Evolutionary conservation across 805 yeast species (phyloP), one percentile per base, ranked within the genome.

Genomic region (Kodamaea jinghongensis): DNA sequence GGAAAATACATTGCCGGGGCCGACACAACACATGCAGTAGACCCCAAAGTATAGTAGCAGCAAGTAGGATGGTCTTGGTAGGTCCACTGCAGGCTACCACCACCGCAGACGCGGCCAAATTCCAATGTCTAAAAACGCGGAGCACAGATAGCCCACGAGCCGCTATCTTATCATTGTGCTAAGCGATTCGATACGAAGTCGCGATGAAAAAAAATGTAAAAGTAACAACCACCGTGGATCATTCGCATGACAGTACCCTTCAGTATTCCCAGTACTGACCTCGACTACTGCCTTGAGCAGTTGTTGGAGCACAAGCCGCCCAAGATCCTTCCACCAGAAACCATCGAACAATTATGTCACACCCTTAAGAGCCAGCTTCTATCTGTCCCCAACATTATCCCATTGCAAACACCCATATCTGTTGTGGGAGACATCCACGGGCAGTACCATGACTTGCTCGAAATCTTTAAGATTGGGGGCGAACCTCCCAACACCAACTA

Each of bases 371-470:
- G 89, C 41, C 77, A 85, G 44, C 71, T 93, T 36, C 71, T 90
- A 13, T 66, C 72, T 28, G 96, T 87, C 49, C 83, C 95, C 44
- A 93, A 93, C 56, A 95, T 93, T 27, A 87, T 91, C 36, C 84
- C 87, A 31, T 70, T 93, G 6, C 69, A 71, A 26, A 78, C 95
- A 2, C 99, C 99, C 1, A 87, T 93, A 8, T 88, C 98, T 0
- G 87, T 93, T 6, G 97, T 93, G 4, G 99, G 99, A 1, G 99
- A 93, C 57, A 91, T 93, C 33, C 99, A 93, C 54, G 99, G 98
- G 6, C 99, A 93, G 62, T 93, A 86, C 56, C 95, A 90, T 58
- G 99, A 93, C 59, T 67, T 93, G 39, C 62, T 93, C 22, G 99
- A 93, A 60, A 88, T 93, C 25, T 93, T 93, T 64, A 79, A 83